Percentiles rank a stretch among this genome's conserved stretches.
Evolutionary conservation across 129 eudicot genomes (phyloP).

Genomic region (Gnaphalium uliginosum): DNA sequence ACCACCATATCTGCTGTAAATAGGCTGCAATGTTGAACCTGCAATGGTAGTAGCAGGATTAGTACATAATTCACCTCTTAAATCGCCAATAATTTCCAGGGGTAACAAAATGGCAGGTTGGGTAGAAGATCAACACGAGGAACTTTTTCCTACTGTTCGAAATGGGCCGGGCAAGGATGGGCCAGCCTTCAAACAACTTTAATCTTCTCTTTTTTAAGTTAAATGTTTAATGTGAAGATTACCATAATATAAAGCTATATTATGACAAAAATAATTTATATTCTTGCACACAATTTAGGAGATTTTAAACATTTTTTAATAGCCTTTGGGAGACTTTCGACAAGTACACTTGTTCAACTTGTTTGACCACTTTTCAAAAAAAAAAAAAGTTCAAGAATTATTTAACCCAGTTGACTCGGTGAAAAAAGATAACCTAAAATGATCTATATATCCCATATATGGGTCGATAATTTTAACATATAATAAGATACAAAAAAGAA

Average conservation of each 20-base stretch:
- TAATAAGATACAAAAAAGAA: neutral
- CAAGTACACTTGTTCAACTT: neutral
- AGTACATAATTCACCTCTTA: neutral
- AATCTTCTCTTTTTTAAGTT: neutral
- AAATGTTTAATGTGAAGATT: neutral
- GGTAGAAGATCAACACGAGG: too few species aligned
- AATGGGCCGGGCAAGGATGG: neutral
- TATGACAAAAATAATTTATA: neutral
- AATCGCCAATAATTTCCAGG: neutral
- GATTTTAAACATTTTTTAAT: neutral
- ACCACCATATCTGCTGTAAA: constrained; percentile 99
- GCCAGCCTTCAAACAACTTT: neutral
- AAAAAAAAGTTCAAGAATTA: neutral
- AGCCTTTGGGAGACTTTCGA: neutral
- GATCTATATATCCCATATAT: neutral
- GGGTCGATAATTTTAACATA: neutral
- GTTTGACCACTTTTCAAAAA: neutral
- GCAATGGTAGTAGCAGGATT: constrained; percentile 29
- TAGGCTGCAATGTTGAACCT: constrained; percentile 80
- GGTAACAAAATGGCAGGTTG: too few species aligned
- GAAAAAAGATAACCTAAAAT: neutral
- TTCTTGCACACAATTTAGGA: neutral
- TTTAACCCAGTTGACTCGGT: neutral
- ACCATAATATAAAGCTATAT: neutral
- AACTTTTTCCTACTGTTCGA: too few species aligned